phyloP scores from a whole-genome alignment of 805 yeast genomes.

The Candida morakotiae region DNA sequence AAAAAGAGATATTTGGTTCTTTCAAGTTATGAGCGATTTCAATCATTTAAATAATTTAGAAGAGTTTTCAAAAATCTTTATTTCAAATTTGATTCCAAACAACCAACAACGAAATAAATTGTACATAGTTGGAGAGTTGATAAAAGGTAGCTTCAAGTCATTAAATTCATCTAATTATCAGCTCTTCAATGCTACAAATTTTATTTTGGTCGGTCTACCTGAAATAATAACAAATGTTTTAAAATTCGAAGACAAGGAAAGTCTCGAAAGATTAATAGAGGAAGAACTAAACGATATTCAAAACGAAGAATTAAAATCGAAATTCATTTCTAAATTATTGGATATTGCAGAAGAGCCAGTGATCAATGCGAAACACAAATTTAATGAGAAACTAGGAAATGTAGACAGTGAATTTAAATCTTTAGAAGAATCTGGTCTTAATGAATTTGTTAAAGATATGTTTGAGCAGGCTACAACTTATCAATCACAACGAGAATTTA shows the following conservation, averaged over 20 bases:
- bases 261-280: not conserved
- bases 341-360: not conserved
- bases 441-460: constrained; percentile 22
- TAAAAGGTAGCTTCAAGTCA: constrained; percentile 19
- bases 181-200: constrained; percentile 32
- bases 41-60: constrained; percentile 13
- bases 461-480: constrained; percentile 19
- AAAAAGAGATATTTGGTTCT: constrained; percentile 27
- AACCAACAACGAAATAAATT: constrained; percentile 11
- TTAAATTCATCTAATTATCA: constrained; percentile 11
- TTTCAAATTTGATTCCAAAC: constrained; percentile 8
- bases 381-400: constrained; percentile 28
- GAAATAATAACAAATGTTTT: constrained; percentile 14
- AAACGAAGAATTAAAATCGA: constrained; percentile 15
- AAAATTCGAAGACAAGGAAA: constrained; percentile 11
- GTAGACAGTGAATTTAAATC: constrained; percentile 38
- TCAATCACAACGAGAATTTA: constrained; percentile 22
- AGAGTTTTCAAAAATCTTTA: constrained; percentile 11
- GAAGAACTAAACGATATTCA: not conserved
- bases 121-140: constrained; percentile 15
- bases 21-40: constrained; percentile 20
- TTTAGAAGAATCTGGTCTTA: constrained; percentile 34
- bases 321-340: constrained; percentile 26
- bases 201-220: constrained; percentile 27
- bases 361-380: constrained; percentile 8